Evolutionary conservation across 495 filamentous ascomycete genomes (phyloP).

Genomic region (Penicillium cosmopolitanum): DNA sequence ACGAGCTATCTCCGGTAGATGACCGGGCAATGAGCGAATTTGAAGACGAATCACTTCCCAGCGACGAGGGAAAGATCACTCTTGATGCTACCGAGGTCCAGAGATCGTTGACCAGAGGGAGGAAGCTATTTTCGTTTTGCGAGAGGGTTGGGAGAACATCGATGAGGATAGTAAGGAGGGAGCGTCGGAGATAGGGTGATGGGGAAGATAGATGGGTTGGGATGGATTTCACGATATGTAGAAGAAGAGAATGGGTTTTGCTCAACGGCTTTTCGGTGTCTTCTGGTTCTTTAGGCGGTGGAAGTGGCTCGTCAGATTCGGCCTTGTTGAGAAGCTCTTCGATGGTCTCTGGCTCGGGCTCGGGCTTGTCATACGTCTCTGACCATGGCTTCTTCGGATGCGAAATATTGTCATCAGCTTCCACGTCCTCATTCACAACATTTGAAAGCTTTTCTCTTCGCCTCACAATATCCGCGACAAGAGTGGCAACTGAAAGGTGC

Average conservation of each 20-base stretch:
- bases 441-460: constrained; percentile 44
- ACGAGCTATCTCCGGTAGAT: constrained; percentile 17
- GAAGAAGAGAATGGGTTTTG: constrained; percentile 63
- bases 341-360: constrained; percentile 33
- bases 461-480: constrained; percentile 40
- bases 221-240: constrained; percentile 69
- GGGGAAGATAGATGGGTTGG: constrained; percentile 85
- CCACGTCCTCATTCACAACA: constrained; percentile 32
- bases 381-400: constrained; percentile 46
- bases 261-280: constrained; percentile 55
- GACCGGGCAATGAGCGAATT: constrained; percentile 28
- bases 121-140: constrained; percentile 74
- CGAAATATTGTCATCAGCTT: constrained; percentile 34
- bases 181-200: constrained; percentile 74
- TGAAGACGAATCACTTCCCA: constrained; percentile 28
- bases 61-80: constrained; percentile 53
- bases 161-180: constrained; percentile 72
- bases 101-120: constrained; percentile 85
- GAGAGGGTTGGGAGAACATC: constrained; percentile 70
- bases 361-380: constrained; percentile 33
- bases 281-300: constrained; percentile 54
- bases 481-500: constrained; percentile 37
- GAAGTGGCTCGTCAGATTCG: constrained; percentile 43
- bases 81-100: constrained; percentile 79
- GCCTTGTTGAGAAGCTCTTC: constrained; percentile 37